Conservation (phyloP, 169 alveolate species). For the Cryptosporidium xiaoi region DNA sequence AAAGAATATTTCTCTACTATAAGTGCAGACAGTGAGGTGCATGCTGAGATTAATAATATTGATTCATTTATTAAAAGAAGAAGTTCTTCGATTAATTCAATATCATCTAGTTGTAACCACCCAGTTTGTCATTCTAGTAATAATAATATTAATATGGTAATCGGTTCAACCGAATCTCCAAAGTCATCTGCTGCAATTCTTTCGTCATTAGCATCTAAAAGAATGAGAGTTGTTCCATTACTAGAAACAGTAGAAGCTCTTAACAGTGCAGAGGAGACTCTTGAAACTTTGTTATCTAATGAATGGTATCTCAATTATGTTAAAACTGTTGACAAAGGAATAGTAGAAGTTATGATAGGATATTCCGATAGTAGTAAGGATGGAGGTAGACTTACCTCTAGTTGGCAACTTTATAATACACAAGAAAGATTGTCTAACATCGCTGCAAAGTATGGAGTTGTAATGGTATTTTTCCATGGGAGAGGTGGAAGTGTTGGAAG, state of each 20-base stretch:
- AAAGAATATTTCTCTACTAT: constrained; percentile 72
- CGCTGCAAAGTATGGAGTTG: constrained; percentile 81
- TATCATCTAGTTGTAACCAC: neutral
- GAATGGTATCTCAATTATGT: constrained; percentile 83
- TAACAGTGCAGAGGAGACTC: constrained; percentile 79
- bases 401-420: constrained; percentile 87
- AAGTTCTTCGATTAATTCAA: neutral
- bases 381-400: constrained; percentile 86
- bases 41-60: constrained; percentile 50
- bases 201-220: constrained; percentile 56
- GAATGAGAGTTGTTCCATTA: constrained; percentile 84
- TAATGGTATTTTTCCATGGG: constrained; percentile 85
- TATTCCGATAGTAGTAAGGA: constrained; percentile 89
- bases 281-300: constrained; percentile 81
- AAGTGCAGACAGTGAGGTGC: constrained; percentile 67
- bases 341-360: constrained; percentile 87
- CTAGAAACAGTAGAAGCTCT: constrained; percentile 86
- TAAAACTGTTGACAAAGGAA: constrained; percentile 76
- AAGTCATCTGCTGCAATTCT: constrained; percentile 62
- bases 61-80: constrained; percentile 44
- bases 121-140: neutral
- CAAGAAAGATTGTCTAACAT: constrained; percentile 79
- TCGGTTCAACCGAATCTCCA: constrained; percentile 13
- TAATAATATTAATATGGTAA: neutral
- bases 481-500: constrained; percentile 88